Evolutionary conservation across 208 protist species (phyloP).

Genomic region (Trichomonas gallinae): DNA sequence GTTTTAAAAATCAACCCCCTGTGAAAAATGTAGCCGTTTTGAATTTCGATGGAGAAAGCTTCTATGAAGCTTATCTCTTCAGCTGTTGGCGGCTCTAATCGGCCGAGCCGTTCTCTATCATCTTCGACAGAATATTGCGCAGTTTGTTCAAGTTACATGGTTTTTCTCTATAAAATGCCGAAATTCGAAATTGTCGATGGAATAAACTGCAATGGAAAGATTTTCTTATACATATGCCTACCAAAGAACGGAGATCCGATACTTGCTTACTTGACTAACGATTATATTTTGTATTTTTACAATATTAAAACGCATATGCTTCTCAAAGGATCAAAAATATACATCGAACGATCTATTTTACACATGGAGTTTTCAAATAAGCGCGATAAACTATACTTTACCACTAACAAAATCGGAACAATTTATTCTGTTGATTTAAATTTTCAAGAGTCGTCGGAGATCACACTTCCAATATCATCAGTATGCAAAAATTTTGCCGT

Average conservation of each 20-base stretch:
- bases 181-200: neutral
- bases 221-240: neutral
- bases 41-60: neutral
- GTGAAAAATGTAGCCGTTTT: neutral
- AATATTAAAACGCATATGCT: neutral
- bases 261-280: neutral
- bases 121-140: neutral
- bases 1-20: too few relatives aligned
- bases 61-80: neutral
- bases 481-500: neutral
- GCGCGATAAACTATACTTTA: neutral
- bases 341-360: neutral
- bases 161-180: neutral
- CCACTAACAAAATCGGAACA: neutral
- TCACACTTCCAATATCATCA: neutral
- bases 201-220: neutral
- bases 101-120: neutral
- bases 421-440: neutral
- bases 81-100: neutral
- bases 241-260: neutral
- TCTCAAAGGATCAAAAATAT: neutral
- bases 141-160: neutral
- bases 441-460: neutral
- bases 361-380: neutral
- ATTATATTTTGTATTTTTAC: neutral